Percentiles rank a stretch among this genome's conserved stretches.
phyloP scores from a whole-genome alignment of 2,329 filamentous ascomycete species.

The Beauveria brongniartii region DNA sequence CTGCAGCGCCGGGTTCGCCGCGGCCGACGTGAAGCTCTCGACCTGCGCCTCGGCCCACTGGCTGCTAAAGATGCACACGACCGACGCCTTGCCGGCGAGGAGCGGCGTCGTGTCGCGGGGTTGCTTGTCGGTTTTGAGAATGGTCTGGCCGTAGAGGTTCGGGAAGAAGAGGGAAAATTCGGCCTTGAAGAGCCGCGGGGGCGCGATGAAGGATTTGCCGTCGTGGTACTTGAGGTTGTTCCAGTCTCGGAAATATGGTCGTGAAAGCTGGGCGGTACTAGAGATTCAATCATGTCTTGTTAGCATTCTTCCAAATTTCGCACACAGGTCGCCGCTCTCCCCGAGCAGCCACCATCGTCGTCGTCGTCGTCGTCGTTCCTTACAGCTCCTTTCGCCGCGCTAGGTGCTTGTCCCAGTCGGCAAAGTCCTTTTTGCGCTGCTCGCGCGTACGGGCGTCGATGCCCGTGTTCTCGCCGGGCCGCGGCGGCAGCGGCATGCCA shows the following conservation, averaged over 20 bases:
- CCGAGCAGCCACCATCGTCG: not conserved
- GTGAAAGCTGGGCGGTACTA: constrained; percentile 66
- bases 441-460: constrained; percentile 58
- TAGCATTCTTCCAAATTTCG: not conserved
- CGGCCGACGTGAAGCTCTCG: constrained; percentile 58
- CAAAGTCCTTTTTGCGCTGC: constrained; percentile 70
- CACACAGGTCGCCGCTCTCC: no score
- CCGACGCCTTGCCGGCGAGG: constrained; percentile 63
- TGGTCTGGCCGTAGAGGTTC: constrained; percentile 75
- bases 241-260: constrained; percentile 96
- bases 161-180: constrained; percentile 87
- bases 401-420: constrained; percentile 78
- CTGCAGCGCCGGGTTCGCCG: constrained; percentile 62
- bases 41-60: constrained; percentile 81
- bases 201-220: constrained; percentile 87
- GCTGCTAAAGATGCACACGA: constrained; percentile 76
- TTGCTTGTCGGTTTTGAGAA: constrained; percentile 46
- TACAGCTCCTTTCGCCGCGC: constrained; percentile 68
- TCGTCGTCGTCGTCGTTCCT: constrained; percentile 20
- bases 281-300: not conserved
- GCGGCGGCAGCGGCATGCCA: constrained; percentile 67
- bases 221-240: constrained; percentile 72
- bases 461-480: constrained; percentile 73
- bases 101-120: constrained; percentile 65
- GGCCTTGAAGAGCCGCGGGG: constrained; percentile 72